A percentile compares a stretch with the other conserved stretches of the same genome.
These are phyloP conservation scores for Lycium barbarum DNA, from an alignment of 257 asterid genomes.

Conservation along the genomic window DNA sequence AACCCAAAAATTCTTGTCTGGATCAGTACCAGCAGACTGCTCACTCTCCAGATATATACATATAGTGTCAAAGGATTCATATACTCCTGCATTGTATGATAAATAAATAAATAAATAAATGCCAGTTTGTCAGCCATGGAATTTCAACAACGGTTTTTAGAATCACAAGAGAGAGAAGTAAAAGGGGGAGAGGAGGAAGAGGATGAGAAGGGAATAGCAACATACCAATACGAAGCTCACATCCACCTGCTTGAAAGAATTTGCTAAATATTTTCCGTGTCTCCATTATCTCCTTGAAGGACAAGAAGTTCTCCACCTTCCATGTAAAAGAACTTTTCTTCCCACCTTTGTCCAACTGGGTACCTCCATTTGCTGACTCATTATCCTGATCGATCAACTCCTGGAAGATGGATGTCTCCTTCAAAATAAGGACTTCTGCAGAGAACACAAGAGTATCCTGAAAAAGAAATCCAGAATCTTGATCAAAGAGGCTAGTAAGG, in stretches of 20 bases:
- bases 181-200: slow-evolving; percentile 37
- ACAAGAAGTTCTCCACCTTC: slow-evolving; percentile 95
- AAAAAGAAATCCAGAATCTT: slow-evolving; percentile 92
- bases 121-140: neutral
- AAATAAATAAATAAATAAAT: slow-evolving; percentile 25
- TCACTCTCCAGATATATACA: slow-evolving; percentile 98
- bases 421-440: slow-evolving; percentile 94
- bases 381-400: slow-evolving; percentile 66
- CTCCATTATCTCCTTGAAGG: slow-evolving; percentile 98
- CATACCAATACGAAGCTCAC: slow-evolving; percentile 98
- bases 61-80: slow-evolving; percentile 96
- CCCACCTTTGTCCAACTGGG: slow-evolving; percentile 55
- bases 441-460: slow-evolving; percentile 87
- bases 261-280: slow-evolving; percentile 95
- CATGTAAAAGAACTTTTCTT: slow-evolving; percentile 88
- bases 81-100: slow-evolving; percentile 74
- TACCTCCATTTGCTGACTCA: slow-evolving; percentile 50
- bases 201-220: slow-evolving; percentile 23
- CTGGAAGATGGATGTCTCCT: slow-evolving; percentile 85
- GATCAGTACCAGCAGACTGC: slow-evolving; percentile 82
- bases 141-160: neutral
- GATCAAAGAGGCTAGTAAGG: slow-evolving; percentile 96
- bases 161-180: slow-evolving; percentile 32
- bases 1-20: slow-evolving; percentile 98
- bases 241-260: slow-evolving; percentile 97